phyloP scores from a whole-genome alignment of 1,284 basidiomycete genomes.

The Puccinia novopanici region DNA sequence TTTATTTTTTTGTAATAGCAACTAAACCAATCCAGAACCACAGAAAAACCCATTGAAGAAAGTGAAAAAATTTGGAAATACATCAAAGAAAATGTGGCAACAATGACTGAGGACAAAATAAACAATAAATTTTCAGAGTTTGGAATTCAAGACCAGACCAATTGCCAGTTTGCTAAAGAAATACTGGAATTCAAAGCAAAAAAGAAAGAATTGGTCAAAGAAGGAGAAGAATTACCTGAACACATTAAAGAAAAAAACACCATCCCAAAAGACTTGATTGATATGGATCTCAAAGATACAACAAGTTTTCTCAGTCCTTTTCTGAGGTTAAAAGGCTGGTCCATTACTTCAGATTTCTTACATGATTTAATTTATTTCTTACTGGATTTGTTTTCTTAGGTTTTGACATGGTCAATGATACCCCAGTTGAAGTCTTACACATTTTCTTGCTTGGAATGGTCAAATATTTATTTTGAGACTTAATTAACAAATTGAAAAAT shows the following conservation, averaged over 20 bases:
- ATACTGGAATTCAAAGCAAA: not conserved
- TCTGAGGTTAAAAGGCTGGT: slow-evolving; percentile 3
- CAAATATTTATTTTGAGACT: not conserved
- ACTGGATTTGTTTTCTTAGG: not conserved
- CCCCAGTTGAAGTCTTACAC: too few relatives aligned
- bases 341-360: too few relatives aligned
- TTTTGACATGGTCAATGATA: slow-evolving; percentile 5
- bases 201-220: not conserved
- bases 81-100: too few relatives aligned
- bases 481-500: slow-evolving; percentile 3
- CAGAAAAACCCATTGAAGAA: not conserved
- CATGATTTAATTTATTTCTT: not conserved
- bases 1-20: not conserved
- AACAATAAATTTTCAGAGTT: too few relatives aligned
- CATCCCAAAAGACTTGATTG: not conserved
- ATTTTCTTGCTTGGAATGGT: not conserved
- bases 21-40: not conserved
- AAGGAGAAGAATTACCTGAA: not conserved
- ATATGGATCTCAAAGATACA: not conserved
- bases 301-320: not conserved
- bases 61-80: not conserved
- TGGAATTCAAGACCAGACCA: too few relatives aligned
- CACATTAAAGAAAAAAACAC: not conserved
- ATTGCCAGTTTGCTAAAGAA: slow-evolving; percentile 4
- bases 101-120: too few relatives aligned